Conservation (phyloP, 2,329 filamentous ascomycete species). For the Pseudonectria buxi region DNA sequence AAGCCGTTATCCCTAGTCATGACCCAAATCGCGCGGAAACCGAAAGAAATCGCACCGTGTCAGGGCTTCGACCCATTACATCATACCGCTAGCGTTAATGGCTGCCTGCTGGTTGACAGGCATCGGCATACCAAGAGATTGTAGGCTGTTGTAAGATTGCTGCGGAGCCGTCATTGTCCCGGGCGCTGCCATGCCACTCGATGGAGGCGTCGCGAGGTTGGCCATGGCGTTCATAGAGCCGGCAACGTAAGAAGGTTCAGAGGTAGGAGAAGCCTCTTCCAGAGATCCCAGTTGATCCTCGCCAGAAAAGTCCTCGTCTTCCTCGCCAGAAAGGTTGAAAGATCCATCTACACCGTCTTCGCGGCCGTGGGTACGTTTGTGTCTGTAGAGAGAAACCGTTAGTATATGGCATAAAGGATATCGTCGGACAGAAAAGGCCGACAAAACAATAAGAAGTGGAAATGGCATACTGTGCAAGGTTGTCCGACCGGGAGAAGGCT, state of each 20-base stretch:
- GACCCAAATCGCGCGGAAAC: constrained; percentile 12
- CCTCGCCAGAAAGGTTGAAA: constrained; percentile 68
- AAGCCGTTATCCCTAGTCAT: constrained; percentile 24
- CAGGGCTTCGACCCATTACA: constrained; percentile 26
- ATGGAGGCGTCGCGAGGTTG: constrained; percentile 22
- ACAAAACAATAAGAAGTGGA: constrained; percentile 34
- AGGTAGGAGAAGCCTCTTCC: constrained; percentile 70
- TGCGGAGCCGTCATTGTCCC: constrained; percentile 16
- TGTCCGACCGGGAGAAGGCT: constrained; percentile 96
- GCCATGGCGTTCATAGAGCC: constrained; percentile 43
- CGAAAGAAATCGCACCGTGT: constrained; percentile 18
- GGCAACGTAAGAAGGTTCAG: constrained; percentile 56
- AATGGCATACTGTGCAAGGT: constrained; percentile 82
- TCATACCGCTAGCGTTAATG: constrained; percentile 39
- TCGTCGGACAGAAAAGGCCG: constrained; percentile 9
- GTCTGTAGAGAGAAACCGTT: constrained; percentile 46
- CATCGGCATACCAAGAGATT: constrained; percentile 59
- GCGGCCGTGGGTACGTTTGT: constrained; percentile 70
- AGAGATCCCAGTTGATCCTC: constrained; percentile 78
- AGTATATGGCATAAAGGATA: constrained; percentile 11
- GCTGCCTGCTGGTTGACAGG: constrained; percentile 50
- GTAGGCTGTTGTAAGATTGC: constrained; percentile 49
- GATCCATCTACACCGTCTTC: constrained; percentile 52
- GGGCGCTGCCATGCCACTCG: constrained; percentile 10
- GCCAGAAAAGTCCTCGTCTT: constrained; percentile 74